Evolutionary conservation across 2,329 filamentous ascomycete species (phyloP).

Genomic region (Cordyceps farinosa): DNA sequence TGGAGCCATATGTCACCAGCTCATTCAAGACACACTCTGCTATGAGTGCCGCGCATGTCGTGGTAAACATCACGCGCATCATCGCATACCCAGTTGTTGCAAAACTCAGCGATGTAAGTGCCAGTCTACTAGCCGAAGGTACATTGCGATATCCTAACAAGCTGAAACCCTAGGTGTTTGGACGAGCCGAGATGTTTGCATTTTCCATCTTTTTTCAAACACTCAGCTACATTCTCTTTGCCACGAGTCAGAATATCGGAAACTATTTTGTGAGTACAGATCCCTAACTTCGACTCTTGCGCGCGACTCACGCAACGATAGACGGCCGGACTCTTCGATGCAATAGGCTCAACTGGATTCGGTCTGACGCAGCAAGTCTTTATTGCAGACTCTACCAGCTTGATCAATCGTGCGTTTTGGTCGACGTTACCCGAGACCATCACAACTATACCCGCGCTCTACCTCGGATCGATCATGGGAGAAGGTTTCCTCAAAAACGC

Average conservation of each 20-base stretch:
- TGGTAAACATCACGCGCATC: conserved; percentile 45
- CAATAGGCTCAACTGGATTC: conserved; percentile 45
- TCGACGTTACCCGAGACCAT: conserved; percentile 53
- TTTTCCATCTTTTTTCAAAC: conserved; percentile 28
- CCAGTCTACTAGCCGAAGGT: not conserved
- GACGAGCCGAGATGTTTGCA: conserved; percentile 52
- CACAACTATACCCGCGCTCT: conserved; percentile 31
- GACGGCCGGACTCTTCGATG: conserved; percentile 56
- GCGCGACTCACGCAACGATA: conserved; percentile 6
- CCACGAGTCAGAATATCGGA: conserved; percentile 49
- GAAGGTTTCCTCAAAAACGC: conserved; percentile 34
- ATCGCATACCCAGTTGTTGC: conserved; percentile 58
- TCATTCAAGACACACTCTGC: conserved; percentile 47
- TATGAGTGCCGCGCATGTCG: conserved; percentile 45
- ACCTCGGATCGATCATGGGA: conserved; percentile 31
- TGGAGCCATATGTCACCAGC: conserved; percentile 33
- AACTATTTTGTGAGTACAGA: conserved; percentile 43
- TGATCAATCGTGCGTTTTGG: conserved; percentile 59
- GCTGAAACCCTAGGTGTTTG: conserved; percentile 40
- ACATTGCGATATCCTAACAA: not conserved
- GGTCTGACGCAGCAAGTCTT: conserved; percentile 44
- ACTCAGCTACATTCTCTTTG: conserved; percentile 54
- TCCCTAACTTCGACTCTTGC: fast-evolving
- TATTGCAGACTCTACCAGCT: conserved; percentile 57
- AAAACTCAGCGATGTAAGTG: conserved; percentile 50